Base-by-base conservation (phyloP, 108 stramenopile genomes). In the Pseudonitzschia pungens region DNA sequence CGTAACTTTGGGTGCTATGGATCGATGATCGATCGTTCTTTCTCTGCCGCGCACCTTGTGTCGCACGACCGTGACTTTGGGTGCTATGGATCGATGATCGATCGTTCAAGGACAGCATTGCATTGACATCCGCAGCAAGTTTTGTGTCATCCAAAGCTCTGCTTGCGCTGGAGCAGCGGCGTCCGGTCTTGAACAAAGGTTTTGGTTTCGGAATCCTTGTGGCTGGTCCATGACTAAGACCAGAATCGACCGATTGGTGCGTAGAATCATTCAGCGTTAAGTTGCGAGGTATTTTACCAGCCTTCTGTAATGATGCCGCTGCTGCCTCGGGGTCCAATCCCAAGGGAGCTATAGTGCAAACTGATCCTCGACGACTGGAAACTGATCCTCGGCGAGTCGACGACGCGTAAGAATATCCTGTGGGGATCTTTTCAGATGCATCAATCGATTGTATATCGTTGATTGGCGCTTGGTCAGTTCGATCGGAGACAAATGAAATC, bases 401-500 rank as follows among this genome's bases (percentile, higher is more conserved):
- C 7, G 24, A 14, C 15, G 14, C 15, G 15, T 54, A 8, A 24
- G 8, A 7, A 24, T 24, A 9, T 54, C 11, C 15, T 24, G 15
- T 24, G 53, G n/a, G 22, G 8, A 24, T 54, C 53, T 54, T 54
- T 54, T 54, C 24, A 7, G 8, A 54, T 54, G 14, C 14, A 4
- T 26, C 31, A 5, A 58, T 22, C 24, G 57, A 58, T 27, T 27
- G 15, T 26, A 26, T 26, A 9, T 58, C 10, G 22, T 22, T 27
- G 29, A 27, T 26, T 58, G 9, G 14, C 55, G 11, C 57, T 8
- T 58, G 10, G 36, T 74, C 71, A 4, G 77, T 72, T 28, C 54
- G 65, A 16, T 77, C 77, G 15, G 71, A 72, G 16, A 42, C 24
- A 5, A 65, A 32, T 14, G 63, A 48, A 44, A 77, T 14, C 53